Evolutionary conservation across 345 rosid genomes (phyloP).

Genomic region (Alliaria petiolata): DNA sequence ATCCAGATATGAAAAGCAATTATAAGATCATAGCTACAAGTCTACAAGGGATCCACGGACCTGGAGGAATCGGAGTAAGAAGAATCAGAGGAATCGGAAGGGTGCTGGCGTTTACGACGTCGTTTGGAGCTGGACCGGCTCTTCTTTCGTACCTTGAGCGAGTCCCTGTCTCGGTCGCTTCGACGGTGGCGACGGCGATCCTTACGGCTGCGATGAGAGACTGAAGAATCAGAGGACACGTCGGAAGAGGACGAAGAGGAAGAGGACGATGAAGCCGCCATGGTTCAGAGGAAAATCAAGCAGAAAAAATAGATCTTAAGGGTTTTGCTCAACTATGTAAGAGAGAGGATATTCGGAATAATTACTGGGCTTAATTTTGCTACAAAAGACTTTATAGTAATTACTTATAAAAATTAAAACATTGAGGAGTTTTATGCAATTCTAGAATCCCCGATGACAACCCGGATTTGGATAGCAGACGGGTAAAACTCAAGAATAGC

Average conservation of each 20-base stretch:
- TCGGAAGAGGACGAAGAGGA: slow-evolving; percentile 42
- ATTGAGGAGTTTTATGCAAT: slow-evolving; percentile 1
- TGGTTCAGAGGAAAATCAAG: slow-evolving; percentile 22
- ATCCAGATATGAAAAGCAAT: neutral
- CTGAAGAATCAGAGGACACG: slow-evolving; percentile 50
- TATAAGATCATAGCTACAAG: neutral
- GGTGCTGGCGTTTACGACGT: slow-evolving; percentile 50
- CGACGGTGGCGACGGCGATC: slow-evolving; percentile 40
- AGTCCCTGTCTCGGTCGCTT: slow-evolving; percentile 41
- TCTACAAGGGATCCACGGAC: slow-evolving; percentile 16
- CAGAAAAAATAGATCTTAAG: slow-evolving; percentile 7
- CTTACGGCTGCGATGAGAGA: slow-evolving; percentile 50
- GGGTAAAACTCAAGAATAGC: neutral
- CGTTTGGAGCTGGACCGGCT: slow-evolving; percentile 50
- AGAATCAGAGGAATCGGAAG: slow-evolving; percentile 47
- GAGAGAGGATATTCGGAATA: neutral
- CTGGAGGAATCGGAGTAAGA: slow-evolving; percentile 68
- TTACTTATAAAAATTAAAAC: neutral
- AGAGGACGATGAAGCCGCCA: slow-evolving; percentile 84
- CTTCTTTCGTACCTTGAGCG: slow-evolving; percentile 75
- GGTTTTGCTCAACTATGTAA: slow-evolving; percentile 12
- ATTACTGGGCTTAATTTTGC: neutral
- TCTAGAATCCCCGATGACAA: too few relatives aligned
- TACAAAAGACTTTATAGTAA: neutral
- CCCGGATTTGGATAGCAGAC: neutral